Conservation (phyloP, 2,329 filamentous ascomycete genomes). For the Diplodia sapinea region DNA sequence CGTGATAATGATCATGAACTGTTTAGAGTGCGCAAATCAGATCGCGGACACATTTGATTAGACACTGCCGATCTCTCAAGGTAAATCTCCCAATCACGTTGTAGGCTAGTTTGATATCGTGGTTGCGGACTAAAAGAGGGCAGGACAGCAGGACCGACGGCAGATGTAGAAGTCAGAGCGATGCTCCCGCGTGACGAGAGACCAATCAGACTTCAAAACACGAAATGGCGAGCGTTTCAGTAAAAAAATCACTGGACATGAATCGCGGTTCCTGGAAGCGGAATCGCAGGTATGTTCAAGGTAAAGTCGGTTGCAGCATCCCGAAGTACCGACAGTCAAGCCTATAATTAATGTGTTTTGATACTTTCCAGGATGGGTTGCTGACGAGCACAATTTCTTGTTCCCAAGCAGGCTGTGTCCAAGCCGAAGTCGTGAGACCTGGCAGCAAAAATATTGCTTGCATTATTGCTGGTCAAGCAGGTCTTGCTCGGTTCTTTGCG, state of each 20-base stretch:
- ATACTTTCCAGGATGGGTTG: neutral
- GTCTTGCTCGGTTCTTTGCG: neutral
- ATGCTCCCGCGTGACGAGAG: neutral
- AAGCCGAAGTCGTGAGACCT: neutral
- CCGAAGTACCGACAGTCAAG: neutral
- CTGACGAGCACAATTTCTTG: neutral
- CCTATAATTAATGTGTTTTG: neutral
- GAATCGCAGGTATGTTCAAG: neutral
- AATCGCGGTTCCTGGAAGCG: neutral
- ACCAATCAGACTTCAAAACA: neutral
- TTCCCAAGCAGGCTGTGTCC: neutral
- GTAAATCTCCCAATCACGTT: too few species aligned
- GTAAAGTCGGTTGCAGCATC: neutral
- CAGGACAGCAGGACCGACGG: neutral
- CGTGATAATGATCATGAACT: too few species aligned
- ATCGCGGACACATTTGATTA: too few species aligned
- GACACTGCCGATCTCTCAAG: too few species aligned
- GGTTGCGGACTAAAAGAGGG: neutral
- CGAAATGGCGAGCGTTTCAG: neutral
- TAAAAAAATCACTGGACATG: neutral
- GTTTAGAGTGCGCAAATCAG: too few species aligned
- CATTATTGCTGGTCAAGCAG: neutral
- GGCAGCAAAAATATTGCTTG: neutral
- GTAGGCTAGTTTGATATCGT: too few species aligned
- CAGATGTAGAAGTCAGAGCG: neutral